phyloP scores from a whole-genome alignment of 2,329 filamentous ascomycete genomes.

The Alternaria postmessia region DNA sequence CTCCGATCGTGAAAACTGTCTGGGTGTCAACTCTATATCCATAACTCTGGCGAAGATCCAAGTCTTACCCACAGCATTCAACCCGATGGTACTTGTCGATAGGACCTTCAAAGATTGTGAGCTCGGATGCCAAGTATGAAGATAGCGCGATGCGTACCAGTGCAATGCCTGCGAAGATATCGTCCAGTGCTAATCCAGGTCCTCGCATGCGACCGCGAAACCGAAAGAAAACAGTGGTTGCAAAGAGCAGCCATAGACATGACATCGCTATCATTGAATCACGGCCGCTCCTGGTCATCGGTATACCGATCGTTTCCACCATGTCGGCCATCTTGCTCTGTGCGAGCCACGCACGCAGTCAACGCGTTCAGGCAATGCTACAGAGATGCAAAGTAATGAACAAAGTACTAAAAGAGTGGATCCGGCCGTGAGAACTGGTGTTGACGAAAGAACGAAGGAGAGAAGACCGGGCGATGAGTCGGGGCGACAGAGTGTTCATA shows the following conservation, averaged over 20 bases:
- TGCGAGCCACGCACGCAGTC: background rate
- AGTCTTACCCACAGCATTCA: conserved; percentile 24
- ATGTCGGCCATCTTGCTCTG: conserved; percentile 17
- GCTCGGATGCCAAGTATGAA: background rate
- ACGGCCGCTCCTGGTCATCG: conserved; percentile 27
- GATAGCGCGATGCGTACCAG: conserved; percentile 15
- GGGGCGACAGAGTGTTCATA: conserved; percentile 4
- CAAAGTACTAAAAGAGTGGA: background rate
- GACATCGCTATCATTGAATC: conserved; percentile 32
- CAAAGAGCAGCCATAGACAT: conserved; percentile 27
- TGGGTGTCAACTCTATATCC: background rate
- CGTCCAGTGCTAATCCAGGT: conserved; percentile 29
- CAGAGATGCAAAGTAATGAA: conserved; percentile 1
- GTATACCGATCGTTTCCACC: conserved; percentile 15
- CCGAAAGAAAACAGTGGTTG: conserved; percentile 21
- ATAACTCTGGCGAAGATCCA: background rate
- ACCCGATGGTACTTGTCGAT: conserved; percentile 27
- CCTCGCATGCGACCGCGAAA: conserved; percentile 24
- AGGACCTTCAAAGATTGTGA: conserved; percentile 17
- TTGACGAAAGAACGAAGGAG: background rate
- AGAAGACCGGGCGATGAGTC: background rate
- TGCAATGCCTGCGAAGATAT: conserved; percentile 24
- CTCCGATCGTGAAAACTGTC: conserved; percentile 28
- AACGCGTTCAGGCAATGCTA: background rate
- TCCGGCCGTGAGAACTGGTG: background rate